Percentiles rank a stretch among this genome's conserved stretches.
Conservation (phyloP, 495 filamentous ascomycete genomes). For the Hypoxylon fuscum region DNA sequence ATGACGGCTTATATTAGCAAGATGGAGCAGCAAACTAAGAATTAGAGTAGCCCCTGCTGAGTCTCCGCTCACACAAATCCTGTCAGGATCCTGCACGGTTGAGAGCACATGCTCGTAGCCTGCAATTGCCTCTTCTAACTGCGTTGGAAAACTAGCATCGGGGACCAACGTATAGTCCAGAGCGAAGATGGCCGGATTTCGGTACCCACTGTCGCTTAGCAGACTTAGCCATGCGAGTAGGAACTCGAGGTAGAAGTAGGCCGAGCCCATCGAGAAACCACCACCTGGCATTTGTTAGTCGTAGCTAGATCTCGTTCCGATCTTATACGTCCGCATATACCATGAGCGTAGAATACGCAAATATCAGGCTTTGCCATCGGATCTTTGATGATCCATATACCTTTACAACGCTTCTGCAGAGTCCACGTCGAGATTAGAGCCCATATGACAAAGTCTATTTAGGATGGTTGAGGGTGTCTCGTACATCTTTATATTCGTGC, state of each 20-base stretch:
- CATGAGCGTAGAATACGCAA: conserved; percentile 78
- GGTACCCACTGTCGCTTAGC: conserved; percentile 65
- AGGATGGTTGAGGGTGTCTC: conserved; percentile 7
- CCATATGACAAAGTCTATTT: too few relatives aligned
- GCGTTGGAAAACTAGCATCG: conserved; percentile 71
- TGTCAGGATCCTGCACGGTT: conserved; percentile 59
- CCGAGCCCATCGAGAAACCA: conserved; percentile 79
- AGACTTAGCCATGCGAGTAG: conserved; percentile 70
- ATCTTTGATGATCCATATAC: conserved; percentile 69
- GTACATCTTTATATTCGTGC: conserved; percentile 64
- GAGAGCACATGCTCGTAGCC: conserved; percentile 73
- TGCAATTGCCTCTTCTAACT: conserved; percentile 69
- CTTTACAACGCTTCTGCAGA: conserved; percentile 54
- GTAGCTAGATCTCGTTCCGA: background rate
- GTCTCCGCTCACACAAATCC: conserved; percentile 73
- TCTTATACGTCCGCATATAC: conserved; percentile 47
- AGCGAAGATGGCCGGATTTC: conserved; percentile 79
- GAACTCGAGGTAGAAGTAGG: conserved; percentile 85
- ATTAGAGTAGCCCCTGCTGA: conserved; percentile 78
- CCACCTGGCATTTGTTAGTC: conserved; percentile 59
- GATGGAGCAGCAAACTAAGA: conserved; percentile 70
- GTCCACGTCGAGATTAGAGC: conserved; percentile 9
- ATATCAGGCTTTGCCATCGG: conserved; percentile 66
- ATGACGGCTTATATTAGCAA: conserved; percentile 47
- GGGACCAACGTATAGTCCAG: conserved; percentile 84